These are phyloP conservation scores for Colletotrichum euphorbiae DNA, from an alignment of 2,329 filamentous ascomycete species.

Conservation along the genomic window DNA sequence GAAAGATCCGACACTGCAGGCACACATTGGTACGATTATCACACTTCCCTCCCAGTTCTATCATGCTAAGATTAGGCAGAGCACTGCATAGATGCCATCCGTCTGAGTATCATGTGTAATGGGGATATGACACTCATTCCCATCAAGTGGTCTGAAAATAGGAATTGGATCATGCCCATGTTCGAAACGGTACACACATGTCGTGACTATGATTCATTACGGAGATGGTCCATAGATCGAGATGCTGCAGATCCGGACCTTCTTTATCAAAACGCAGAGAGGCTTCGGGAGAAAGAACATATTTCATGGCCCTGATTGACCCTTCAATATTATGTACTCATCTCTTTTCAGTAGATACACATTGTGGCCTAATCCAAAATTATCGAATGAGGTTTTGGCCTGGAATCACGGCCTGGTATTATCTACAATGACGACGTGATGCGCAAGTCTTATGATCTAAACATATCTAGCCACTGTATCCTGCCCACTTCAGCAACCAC, in stretches of 20 bases:
- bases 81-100: conserved; percentile 1
- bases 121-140: conserved; percentile 6
- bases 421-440: too few species aligned
- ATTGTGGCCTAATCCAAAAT: background rate
- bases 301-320: too few species aligned
- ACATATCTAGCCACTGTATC: too few species aligned
- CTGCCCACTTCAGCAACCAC: too few species aligned
- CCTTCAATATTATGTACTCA: too few species aligned
- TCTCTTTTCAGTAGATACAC: too few species aligned
- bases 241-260: background rate
- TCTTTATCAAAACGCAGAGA: background rate
- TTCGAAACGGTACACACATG: background rate
- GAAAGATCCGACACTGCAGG: background rate
- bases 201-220: background rate
- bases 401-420: too few species aligned
- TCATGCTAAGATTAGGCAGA: background rate
- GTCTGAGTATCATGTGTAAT: conserved; percentile 7
- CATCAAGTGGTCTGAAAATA: conserved; percentile 1
- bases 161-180: background rate
- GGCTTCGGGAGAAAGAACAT: background rate
- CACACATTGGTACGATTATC: background rate
- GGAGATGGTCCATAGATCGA: background rate
- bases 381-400: too few species aligned
- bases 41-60: background rate
- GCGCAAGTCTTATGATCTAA: too few species aligned